Percentiles rank a stretch among this genome's conserved stretches.
These are phyloP conservation scores for Colletotrichum eleusines DNA, from an alignment of 2,329 filamentous ascomycete genomes.

Conservation along the genomic window DNA sequence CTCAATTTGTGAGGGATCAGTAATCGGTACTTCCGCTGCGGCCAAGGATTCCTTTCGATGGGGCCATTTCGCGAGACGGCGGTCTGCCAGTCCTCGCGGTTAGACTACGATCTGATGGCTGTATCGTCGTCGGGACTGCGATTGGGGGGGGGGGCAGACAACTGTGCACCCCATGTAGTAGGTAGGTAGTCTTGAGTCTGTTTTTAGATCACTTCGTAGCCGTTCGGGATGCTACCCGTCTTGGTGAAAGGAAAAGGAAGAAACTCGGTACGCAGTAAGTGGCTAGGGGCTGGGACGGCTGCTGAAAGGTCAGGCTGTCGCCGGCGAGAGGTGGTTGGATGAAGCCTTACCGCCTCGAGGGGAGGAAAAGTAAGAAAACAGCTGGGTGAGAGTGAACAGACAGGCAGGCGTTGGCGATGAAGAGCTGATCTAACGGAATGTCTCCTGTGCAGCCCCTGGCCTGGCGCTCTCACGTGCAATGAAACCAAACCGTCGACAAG, in stretches of 20 bases:
- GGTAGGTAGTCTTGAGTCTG: background rate
- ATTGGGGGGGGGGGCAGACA: background rate
- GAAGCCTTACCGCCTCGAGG: conserved; percentile 8
- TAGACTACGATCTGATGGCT: background rate
- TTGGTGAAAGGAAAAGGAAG: background rate
- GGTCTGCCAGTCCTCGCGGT: background rate
- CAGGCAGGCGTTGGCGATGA: background rate
- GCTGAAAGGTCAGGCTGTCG: background rate
- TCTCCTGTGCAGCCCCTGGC: background rate
- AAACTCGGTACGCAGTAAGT: background rate
- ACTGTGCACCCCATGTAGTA: too few species aligned
- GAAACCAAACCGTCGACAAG: background rate
- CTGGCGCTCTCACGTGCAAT: background rate
- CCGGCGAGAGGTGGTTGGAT: conserved; percentile 7
- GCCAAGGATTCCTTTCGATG: background rate
- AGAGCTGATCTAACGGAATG: background rate
- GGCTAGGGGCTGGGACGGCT: background rate
- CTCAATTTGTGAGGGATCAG: background rate
- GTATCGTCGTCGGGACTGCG: background rate
- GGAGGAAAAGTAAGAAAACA: background rate
- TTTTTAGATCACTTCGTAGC: background rate
- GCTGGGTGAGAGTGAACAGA: background rate
- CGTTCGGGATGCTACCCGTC: background rate
- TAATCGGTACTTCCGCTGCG: background rate
- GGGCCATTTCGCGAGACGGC: background rate